A percentile compares a stretch with the other conserved stretches of the same genome.
These are phyloP conservation scores for Coemansia sp. DNA, from an alignment of 192 early-diverging fungal species.

Conservation along the genomic window DNA sequence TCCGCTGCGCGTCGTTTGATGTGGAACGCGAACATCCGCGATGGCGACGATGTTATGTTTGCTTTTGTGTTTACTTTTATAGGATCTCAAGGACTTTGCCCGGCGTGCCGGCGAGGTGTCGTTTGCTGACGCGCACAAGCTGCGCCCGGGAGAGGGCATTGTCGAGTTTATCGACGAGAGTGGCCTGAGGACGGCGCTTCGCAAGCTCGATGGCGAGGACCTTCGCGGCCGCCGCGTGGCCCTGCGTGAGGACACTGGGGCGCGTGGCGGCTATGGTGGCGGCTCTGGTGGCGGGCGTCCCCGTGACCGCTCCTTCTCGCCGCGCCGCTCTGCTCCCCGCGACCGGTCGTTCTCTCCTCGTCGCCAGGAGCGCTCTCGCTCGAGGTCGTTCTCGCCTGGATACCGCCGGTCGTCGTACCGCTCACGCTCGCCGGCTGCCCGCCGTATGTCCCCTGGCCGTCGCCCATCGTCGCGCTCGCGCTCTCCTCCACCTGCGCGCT, in stretches of 20 bases:
- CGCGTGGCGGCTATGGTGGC: slow-evolving; percentile 27
- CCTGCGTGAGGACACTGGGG: slow-evolving; percentile 62
- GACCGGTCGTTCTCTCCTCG: slow-evolving; percentile 52
- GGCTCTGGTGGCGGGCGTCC: slow-evolving; percentile 43
- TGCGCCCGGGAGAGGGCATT: slow-evolving; percentile 81
- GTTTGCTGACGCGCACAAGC: slow-evolving; percentile 89
- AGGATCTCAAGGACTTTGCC: slow-evolving; percentile 97
- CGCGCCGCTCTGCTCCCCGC: slow-evolving; percentile 48
- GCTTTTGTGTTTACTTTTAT: slow-evolving; percentile 19
- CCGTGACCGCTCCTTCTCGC: slow-evolving; percentile 49
- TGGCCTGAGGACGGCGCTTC: slow-evolving; percentile 85
- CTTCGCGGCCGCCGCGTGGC: slow-evolving; percentile 68
- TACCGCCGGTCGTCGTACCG: slow-evolving; percentile 29
- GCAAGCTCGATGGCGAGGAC: slow-evolving; percentile 78
- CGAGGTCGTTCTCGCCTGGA: slow-evolving; percentile 57
- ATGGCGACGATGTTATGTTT: slow-evolving; percentile 4
- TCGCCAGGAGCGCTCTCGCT: slow-evolving; percentile 44
- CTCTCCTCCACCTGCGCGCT: slow-evolving; percentile 17
- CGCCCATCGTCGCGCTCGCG: slow-evolving; percentile 34
- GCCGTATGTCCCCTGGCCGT: slow-evolving; percentile 16
- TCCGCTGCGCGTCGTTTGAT: background rate
- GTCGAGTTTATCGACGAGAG: slow-evolving; percentile 84
- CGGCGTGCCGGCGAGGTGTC: slow-evolving; percentile 93
- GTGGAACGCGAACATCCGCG: background rate
- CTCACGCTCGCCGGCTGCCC: slow-evolving; percentile 34